phyloP scores from a whole-genome alignment of 2,329 filamentous ascomycete species.

The Chaetomium sp. region DNA sequence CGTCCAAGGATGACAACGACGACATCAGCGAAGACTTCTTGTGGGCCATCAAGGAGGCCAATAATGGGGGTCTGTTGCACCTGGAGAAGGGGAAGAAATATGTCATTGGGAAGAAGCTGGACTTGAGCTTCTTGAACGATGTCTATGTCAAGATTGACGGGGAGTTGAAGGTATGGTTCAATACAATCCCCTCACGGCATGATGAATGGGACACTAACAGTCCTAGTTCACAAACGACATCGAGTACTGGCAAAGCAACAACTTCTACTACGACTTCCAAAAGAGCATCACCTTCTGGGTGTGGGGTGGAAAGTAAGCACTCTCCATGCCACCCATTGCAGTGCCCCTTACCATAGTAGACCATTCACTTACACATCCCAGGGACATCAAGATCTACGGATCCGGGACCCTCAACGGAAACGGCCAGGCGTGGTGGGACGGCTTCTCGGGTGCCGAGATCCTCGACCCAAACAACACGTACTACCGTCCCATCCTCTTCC shows the following conservation, averaged over 20 bases:
- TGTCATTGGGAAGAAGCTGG: slow-evolving; percentile 52
- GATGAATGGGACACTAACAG: not conserved
- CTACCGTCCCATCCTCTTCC: slow-evolving; percentile 53
- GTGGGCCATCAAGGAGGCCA: slow-evolving; percentile 47
- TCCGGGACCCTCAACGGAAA: slow-evolving; percentile 51
- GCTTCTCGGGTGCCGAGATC: slow-evolving; percentile 38
- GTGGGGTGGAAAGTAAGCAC: slow-evolving; percentile 45
- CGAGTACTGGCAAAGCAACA: slow-evolving; percentile 37
- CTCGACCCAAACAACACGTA: slow-evolving; percentile 49
- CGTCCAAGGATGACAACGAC: slow-evolving; percentile 47
- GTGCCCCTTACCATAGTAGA: not conserved
- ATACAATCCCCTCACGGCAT: not conserved
- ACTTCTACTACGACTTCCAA: slow-evolving; percentile 37
- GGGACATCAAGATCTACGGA: slow-evolving; percentile 54
- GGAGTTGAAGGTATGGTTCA: slow-evolving; percentile 33
- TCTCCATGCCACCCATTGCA: not conserved
- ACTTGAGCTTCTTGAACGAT: slow-evolving; percentile 51
- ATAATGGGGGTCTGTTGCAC: slow-evolving; percentile 51
- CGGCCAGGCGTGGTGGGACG: slow-evolving; percentile 40
- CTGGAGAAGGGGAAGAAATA: slow-evolving; percentile 48
- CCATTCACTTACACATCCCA: slow-evolving; percentile 11
- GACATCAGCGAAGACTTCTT: slow-evolving; percentile 52
- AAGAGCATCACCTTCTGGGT: slow-evolving; percentile 56
- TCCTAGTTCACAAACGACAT: slow-evolving; percentile 37
- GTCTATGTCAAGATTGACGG: slow-evolving; percentile 54